Evolutionary conservation across 179 eudicot species (phyloP).

Genomic region (Silene vulgaris): DNA sequence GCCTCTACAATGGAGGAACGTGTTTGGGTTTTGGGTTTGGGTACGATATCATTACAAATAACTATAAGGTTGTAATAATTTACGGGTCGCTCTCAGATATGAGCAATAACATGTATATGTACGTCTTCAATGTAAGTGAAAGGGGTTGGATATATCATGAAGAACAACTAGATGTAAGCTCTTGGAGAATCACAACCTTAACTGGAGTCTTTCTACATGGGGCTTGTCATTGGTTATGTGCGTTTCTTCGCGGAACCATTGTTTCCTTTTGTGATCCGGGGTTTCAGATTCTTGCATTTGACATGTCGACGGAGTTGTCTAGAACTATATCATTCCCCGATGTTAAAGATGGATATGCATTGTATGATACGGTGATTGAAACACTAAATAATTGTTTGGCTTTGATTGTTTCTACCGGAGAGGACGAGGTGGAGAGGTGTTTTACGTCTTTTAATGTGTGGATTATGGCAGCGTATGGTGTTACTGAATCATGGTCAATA

Average conservation of each 20-base stretch:
- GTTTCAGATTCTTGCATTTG: not conserved
- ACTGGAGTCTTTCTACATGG: not conserved
- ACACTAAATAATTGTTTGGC: not conserved
- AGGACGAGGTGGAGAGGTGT: not conserved
- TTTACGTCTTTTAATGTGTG: not conserved
- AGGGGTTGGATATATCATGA: too few relatives aligned
- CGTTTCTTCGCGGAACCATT: not conserved
- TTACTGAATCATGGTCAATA: not conserved
- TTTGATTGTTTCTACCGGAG: not conserved
- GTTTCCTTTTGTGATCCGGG: too few relatives aligned
- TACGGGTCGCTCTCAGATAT: too few relatives aligned
- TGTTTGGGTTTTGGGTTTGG: slow-evolving; percentile 4
- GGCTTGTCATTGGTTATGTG: not conserved
- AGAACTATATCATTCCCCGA: not conserved
- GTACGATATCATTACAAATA: not conserved
- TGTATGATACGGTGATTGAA: not conserved
- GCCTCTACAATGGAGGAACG: not conserved
- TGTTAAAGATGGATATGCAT: not conserved
- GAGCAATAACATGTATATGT: too few relatives aligned
- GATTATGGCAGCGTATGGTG: not conserved
- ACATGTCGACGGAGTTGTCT: not conserved
- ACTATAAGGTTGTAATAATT: not conserved
- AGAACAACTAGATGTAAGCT: too few relatives aligned
- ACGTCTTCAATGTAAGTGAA: too few relatives aligned
- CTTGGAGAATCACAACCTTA: not conserved